Evolutionary conservation across 768 basidiomycete species (phyloP).

Genomic region (Amanita muscaria): DNA sequence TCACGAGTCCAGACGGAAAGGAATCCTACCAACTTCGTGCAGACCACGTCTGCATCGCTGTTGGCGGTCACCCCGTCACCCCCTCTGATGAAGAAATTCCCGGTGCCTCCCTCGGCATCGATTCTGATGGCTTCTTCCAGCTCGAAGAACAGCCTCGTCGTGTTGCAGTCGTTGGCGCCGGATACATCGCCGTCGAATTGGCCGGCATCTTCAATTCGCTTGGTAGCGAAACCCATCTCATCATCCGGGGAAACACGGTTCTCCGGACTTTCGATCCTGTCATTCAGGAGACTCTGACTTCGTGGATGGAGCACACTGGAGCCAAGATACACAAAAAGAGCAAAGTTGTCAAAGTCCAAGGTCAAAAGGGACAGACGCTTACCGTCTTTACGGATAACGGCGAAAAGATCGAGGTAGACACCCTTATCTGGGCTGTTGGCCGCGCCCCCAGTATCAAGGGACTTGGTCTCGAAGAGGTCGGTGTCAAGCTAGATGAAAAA

Average conservation of each 20-base stretch:
- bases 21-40: constrained; percentile 62
- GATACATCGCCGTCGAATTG: constrained; percentile 96
- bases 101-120: constrained; percentile 83
- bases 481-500: constrained; percentile 64
- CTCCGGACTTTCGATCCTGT: constrained; percentile 89
- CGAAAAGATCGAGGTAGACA: constrained; percentile 76
- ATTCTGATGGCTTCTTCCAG: constrained; percentile 95
- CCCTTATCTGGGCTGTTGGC: constrained; percentile 91
- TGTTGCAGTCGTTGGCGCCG: constrained; percentile 92
- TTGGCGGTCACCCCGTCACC: constrained; percentile 76
- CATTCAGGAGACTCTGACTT: constrained; percentile 74
- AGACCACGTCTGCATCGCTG: constrained; percentile 76
- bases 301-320: constrained; percentile 94
- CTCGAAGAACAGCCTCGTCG: constrained; percentile 86
- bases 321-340: constrained; percentile 76
- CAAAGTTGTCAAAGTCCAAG: constrained; percentile 69
- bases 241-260: constrained; percentile 86
- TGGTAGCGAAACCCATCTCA: constrained; percentile 84
- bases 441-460: constrained; percentile 71
- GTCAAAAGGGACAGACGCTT: constrained; percentile 59
- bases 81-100: constrained; percentile 77
- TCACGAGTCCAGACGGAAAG: constrained; percentile 57
- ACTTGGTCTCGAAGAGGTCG: constrained; percentile 70
- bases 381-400: constrained; percentile 72
- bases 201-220: constrained; percentile 90